Conservation (phyloP, 352 stramenopile genomes). For the Detonula confervacea region DNA sequence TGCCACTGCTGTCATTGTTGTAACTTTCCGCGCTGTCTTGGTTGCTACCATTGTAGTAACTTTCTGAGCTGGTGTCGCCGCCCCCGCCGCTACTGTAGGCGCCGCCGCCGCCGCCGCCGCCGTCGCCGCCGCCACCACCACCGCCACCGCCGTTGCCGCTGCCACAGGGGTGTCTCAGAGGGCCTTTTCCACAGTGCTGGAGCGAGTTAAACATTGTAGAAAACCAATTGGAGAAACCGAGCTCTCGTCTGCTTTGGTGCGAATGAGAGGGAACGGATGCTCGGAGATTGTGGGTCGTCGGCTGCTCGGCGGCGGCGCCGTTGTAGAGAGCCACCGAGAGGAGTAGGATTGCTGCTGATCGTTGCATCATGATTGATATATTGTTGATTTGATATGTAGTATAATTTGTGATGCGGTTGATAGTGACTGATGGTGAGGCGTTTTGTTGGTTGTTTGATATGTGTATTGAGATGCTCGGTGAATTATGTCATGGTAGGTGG, state of each 20-base stretch:
- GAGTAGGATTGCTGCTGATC: not conserved
- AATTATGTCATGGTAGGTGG: too few species aligned
- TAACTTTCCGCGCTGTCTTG: too few species aligned
- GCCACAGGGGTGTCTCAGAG: not conserved
- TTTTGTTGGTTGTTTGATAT: not conserved
- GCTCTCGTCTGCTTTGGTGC: not conserved
- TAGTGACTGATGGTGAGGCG: not conserved
- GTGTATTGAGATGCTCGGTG: too few species aligned
- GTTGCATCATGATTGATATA: slow-evolving; percentile 2
- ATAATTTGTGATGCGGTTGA: too few species aligned
- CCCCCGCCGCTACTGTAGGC: not conserved
- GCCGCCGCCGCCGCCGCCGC: not conserved
- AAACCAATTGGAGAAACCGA: not conserved
- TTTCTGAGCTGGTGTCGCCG: not conserved
- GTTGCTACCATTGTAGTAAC: too few species aligned
- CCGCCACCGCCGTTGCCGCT: not conserved
- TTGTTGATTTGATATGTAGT: not conserved
- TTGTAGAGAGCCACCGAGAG: not conserved
- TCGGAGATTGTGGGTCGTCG: not conserved
- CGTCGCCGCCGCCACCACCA: not conserved
- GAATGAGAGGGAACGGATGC: too few species aligned
- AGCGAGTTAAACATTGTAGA: not conserved
- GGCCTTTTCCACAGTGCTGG: not conserved
- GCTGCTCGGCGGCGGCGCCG: not conserved
- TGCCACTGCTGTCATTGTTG: not conserved